phyloP scores from a whole-genome alignment of 1,284 basidiomycete species.

The Cryptococcus hybrid region DNA sequence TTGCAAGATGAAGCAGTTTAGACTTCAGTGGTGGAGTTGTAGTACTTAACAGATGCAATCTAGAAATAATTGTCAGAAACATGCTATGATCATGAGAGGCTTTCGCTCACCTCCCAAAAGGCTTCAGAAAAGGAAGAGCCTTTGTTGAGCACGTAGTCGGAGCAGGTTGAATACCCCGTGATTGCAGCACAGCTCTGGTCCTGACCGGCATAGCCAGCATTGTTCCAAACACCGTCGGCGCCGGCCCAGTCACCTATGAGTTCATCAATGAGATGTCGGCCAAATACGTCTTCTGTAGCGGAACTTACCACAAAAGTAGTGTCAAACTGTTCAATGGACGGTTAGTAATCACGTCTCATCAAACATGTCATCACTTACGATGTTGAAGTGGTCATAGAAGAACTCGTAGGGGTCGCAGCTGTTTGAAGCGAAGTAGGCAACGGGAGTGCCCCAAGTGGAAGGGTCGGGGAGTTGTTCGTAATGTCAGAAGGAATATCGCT shows the following conservation, averaged over 20 bases:
- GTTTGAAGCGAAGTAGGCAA: constrained; percentile 69
- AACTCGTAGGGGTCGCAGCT: constrained; percentile 69
- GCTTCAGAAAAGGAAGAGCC: constrained; percentile 65
- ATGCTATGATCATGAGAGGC: not conserved
- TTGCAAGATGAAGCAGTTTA: constrained; percentile 16
- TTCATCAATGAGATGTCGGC: not conserved
- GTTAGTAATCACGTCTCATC: constrained; percentile 37
- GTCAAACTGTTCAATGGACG: constrained; percentile 49
- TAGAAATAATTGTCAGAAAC: not conserved
- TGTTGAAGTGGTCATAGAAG: constrained; percentile 71
- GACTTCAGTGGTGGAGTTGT: constrained; percentile 42
- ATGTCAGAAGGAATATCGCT: constrained; percentile 72
- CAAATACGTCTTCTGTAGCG: constrained; percentile 49
- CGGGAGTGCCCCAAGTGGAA: constrained; percentile 65
- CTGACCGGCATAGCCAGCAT: constrained; percentile 71
- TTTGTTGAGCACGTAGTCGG: constrained; percentile 64
- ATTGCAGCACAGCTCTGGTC: constrained; percentile 73
- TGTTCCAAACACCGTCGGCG: constrained; percentile 61
- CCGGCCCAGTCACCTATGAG: constrained; percentile 71
- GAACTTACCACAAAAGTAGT: constrained; percentile 11
- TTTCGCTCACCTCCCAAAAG: constrained; percentile 63
- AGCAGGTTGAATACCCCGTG: constrained; percentile 75
- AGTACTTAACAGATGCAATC: constrained; percentile 49
- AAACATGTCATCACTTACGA: constrained; percentile 38
- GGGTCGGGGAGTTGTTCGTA: constrained; percentile 62